Conservation (phyloP, 305 asterid genomes). For the Fraxinus albicans region DNA sequence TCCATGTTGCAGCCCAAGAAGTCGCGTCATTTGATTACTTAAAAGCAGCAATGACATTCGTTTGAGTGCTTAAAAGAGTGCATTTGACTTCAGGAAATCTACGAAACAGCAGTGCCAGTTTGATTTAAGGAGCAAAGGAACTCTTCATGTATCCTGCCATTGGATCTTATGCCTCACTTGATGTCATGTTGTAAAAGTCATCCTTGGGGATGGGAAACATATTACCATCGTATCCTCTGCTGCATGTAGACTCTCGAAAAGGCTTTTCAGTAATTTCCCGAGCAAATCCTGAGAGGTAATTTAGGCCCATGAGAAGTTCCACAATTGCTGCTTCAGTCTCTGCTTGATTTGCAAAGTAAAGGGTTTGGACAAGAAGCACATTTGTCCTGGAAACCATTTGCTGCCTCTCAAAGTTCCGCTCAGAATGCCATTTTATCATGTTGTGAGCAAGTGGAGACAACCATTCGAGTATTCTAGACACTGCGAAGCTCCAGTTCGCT, state of each 20-base stretch:
- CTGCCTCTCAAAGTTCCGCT: slow-evolving; percentile 69
- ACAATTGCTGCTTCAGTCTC: slow-evolving; percentile 46
- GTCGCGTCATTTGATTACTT: background rate
- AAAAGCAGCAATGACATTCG: background rate
- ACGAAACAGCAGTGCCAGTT: background rate
- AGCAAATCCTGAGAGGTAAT: slow-evolving; percentile 37
- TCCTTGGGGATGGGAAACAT: slow-evolving; percentile 13
- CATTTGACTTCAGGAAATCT: background rate
- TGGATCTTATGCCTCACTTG: background rate
- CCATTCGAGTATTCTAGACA: slow-evolving; percentile 73
- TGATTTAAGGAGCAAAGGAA: background rate
- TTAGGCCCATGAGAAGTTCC: slow-evolving; percentile 41
- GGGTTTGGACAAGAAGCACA: slow-evolving; percentile 78
- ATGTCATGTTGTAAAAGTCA: slow-evolving; percentile 17
- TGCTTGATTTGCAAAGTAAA: slow-evolving; percentile 52
- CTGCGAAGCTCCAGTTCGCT: slow-evolving; percentile 66
- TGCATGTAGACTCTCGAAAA: slow-evolving; percentile 23
- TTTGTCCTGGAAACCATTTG: slow-evolving; percentile 44
- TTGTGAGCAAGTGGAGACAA: slow-evolving; percentile 80
- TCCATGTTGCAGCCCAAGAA: background rate
- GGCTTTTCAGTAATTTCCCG: slow-evolving; percentile 31
- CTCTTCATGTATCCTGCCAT: background rate
- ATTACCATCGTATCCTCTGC: slow-evolving; percentile 21
- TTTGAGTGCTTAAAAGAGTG: slow-evolving; percentile 9
- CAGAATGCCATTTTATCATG: slow-evolving; percentile 82